Evolutionary conservation across 805 yeast genomes (phyloP).

Genomic region (Starmerella floris): DNA sequence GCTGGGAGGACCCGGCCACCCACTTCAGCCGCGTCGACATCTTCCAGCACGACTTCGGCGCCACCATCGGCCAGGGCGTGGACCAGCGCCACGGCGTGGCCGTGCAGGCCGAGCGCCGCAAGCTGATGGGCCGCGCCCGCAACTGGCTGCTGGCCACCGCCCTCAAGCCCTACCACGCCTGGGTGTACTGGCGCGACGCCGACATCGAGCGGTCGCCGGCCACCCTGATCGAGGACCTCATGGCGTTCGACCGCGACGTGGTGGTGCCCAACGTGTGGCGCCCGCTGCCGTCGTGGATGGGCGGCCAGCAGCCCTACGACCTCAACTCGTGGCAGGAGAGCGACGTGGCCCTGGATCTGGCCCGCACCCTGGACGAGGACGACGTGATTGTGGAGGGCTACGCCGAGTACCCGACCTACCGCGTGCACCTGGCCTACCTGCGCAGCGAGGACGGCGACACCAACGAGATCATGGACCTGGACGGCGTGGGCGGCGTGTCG

Average conservation of each 20-base stretch:
- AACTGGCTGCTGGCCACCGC: conserved; percentile 87
- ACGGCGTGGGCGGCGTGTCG: conserved; percentile 95
- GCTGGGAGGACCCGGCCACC: neutral
- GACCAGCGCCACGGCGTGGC: conserved; percentile 90
- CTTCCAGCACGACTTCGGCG: conserved; percentile 86
- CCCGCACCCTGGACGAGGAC: conserved; percentile 57
- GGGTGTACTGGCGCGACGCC: conserved; percentile 97
- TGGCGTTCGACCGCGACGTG: conserved; percentile 83
- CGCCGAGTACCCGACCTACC: conserved; percentile 93
- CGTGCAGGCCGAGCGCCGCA: conserved; percentile 90
- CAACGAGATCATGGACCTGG: conserved; percentile 77
- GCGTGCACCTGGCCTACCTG: conserved; percentile 88
- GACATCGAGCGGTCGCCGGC: conserved; percentile 87
- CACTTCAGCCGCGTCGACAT: conserved; percentile 74
- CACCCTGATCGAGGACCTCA: conserved; percentile 75
- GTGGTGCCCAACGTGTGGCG: conserved; percentile 97
- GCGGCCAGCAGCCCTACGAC: conserved; percentile 87
- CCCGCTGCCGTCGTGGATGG: conserved; percentile 82
- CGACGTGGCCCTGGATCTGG: conserved; percentile 43
- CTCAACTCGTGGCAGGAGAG: conserved; percentile 93
- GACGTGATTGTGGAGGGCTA: conserved; percentile 98
- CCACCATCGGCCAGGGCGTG: conserved; percentile 81
- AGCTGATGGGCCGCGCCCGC: conserved; percentile 89
- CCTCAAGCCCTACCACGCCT: conserved; percentile 78
- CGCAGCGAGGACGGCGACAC: conserved; percentile 73